Evolutionary conservation across 805 yeast genomes (phyloP), one percentile per base, ranked within the genome.

Genomic region (Metschnikowia arizonensis): DNA sequence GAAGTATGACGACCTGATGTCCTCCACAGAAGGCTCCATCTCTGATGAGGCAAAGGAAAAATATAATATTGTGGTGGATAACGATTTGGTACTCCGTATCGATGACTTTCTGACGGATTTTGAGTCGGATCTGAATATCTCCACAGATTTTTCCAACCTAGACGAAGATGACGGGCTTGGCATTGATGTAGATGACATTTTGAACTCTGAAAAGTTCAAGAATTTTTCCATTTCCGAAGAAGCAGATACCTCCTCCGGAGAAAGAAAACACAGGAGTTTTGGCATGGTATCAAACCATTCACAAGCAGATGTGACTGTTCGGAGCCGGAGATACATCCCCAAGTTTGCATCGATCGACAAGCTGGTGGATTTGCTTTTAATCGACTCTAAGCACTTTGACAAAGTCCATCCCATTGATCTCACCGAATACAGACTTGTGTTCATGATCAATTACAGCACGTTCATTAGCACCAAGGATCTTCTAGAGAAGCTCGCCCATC

Each of bases 351-450:
- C 86, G 1, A 64, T 88, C 46, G 93, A 87, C 35, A 80, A 81
- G 54, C 72, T 91, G 54, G 73, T 89, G 44, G 97, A 91, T 62
- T 73, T 90, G 18, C 65, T 91, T 42, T 88, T 91, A 4, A 57
- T 72, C 78, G 60, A 91, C 85, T 17, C 83, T 77, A 32, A 77
- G 76, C 54, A 80, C 77, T 45, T 88, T 79, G 65, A 64, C 40
- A 64, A 62, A 12, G 49, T 55, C 10, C 57, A 66, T n/a, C 49
- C 55, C 6, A 47, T 72, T 25, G 73, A 70, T 47, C 60, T 69
- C 46, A 60, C 67, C 1, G 77, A 71, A 51, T 72, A 64, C 53
- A 48, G 76, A 43, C 62, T 59, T 48, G 73, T 72, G 3, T 72
- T 72, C 57, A 58, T 72, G 52, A 57, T 72, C 46, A 71, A 66